Evolutionary conservation across 1,284 basidiomycete genomes (phyloP), one percentile per base, ranked within the genome.

Genomic region (Omphalotus olearius): DNA sequence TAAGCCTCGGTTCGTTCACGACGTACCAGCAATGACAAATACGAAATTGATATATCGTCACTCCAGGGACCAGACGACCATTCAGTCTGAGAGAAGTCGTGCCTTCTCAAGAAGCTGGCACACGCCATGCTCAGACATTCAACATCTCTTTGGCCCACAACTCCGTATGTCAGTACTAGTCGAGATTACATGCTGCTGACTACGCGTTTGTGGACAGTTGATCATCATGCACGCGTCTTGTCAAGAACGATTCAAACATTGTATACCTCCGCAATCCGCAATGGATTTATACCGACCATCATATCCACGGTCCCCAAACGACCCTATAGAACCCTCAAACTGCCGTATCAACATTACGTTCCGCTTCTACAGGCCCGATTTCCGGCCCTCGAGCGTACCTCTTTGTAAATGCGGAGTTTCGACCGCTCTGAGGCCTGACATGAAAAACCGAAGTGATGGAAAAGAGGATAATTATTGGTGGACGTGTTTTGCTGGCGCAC

Each of bases 221-320:
- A 75, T 82, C n/a, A 88, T 96, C 60, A 98, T 98, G 94, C 90
- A 94, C 59, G 90, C 90, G 0, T 86, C 88, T 1, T 88, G 85
- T 56, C 94, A 98, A 71, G 93, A 98, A 67, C 75, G 76, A 17
- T 98, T 87, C 73, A 97, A 97, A 59, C 88, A 91, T 58, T 76
- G 79, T 6, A 78, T 94, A 10, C 92, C 91, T 3, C 82, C 87
- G 0, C 89, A 92, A 58, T 69, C 76, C 35, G 75, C 82, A 0
- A 76, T 95, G 47, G 93, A 95, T 63, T 61, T 88, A 16, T 94
- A 85, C 63, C 78, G 79, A 30, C 89, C 91, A 1, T 66, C 75
- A 2, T 77, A 71, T 58, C 82, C 83, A 14, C 81, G 69, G 56
- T 59, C 61, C 3, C 60, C 65, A 14, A 64, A 57, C n/a, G 61